phyloP scores from a whole-genome alignment of 2,329 filamentous ascomycete genomes.

The Tolypocladium ophioglossoides region DNA sequence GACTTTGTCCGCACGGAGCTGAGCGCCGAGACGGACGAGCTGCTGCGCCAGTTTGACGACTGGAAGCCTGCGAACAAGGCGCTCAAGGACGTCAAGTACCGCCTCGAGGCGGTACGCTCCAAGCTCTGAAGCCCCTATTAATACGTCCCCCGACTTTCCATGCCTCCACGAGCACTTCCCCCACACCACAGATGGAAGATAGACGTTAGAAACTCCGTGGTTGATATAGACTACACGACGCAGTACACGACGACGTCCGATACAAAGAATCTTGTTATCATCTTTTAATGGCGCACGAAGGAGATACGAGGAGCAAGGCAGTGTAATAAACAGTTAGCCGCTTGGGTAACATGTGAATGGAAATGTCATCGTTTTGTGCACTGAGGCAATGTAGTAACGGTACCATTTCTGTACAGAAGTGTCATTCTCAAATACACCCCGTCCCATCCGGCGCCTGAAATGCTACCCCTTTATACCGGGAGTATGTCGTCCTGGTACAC shows the following conservation, averaged over 20 bases:
- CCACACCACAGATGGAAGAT: neutral
- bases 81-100: conserved; percentile 90
- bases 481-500: neutral
- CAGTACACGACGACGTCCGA: too few species aligned
- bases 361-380: neutral
- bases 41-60: conserved; percentile 82
- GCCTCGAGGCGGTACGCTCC: conserved; percentile 82
- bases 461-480: neutral
- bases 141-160: too few species aligned
- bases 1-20: conserved; percentile 78
- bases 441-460: neutral
- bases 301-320: neutral
- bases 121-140: conserved; percentile 47
- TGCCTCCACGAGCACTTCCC: neutral
- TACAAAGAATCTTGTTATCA: too few species aligned
- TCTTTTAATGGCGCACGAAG: neutral
- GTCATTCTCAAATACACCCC: neutral
- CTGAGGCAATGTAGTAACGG: neutral
- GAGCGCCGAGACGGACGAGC: conserved; percentile 61
- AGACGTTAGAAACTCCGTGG: neutral
- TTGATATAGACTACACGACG: neutral
- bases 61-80: conserved; percentile 89
- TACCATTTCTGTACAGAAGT: neutral
- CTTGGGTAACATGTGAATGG: neutral
- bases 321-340: neutral